A percentile compares a stretch with the other conserved stretches of the same genome.
phyloP scores from a whole-genome alignment of 805 yeast species.

The Vanderwaltozyma polyspora region DNA sequence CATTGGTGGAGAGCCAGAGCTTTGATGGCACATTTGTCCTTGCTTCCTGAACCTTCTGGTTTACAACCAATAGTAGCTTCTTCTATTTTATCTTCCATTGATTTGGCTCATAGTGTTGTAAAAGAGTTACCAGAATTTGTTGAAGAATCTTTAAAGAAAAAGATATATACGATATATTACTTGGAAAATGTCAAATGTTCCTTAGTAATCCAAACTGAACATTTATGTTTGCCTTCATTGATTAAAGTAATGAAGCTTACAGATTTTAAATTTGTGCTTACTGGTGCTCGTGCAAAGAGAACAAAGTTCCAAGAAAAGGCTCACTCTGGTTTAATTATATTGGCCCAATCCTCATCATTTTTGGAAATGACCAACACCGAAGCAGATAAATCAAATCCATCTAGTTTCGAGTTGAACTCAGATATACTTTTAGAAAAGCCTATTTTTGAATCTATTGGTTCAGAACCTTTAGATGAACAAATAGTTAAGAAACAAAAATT shows the following conservation, averaged over 20 bases:
- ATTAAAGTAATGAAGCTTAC: conserved; percentile 47
- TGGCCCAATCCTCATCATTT: conserved; percentile 44
- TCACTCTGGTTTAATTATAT: conserved; percentile 61
- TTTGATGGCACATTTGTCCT: conserved; percentile 49
- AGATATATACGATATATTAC: conserved; percentile 38
- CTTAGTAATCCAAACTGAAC: conserved; percentile 54
- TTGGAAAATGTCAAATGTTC: conserved; percentile 60
- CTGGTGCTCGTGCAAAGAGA: conserved; percentile 83
- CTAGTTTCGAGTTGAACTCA: conserved; percentile 48
- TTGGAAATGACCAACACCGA: conserved; percentile 2
- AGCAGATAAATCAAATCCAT: conserved; percentile 6
- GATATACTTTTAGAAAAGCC: conserved; percentile 73
- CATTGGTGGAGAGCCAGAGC: conserved; percentile 74
- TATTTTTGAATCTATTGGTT: conserved; percentile 49
- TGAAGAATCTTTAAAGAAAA: conserved; percentile 25
- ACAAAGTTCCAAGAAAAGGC: conserved; percentile 70
- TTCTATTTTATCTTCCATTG: conserved; percentile 22
- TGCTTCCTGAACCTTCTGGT: conserved; percentile 54
- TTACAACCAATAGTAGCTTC: conserved; percentile 29
- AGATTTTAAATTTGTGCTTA: conserved; percentile 50
- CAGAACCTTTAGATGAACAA: conserved; percentile 34
- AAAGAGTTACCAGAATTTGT: conserved; percentile 17
- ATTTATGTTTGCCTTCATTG: conserved; percentile 44
- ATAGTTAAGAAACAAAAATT: conserved; percentile 27
- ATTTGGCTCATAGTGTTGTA: conserved; percentile 19